These are phyloP conservation scores for Magnolia sinica DNA, from an alignment of 164 flowering plant species.

Conservation along the genomic window DNA sequence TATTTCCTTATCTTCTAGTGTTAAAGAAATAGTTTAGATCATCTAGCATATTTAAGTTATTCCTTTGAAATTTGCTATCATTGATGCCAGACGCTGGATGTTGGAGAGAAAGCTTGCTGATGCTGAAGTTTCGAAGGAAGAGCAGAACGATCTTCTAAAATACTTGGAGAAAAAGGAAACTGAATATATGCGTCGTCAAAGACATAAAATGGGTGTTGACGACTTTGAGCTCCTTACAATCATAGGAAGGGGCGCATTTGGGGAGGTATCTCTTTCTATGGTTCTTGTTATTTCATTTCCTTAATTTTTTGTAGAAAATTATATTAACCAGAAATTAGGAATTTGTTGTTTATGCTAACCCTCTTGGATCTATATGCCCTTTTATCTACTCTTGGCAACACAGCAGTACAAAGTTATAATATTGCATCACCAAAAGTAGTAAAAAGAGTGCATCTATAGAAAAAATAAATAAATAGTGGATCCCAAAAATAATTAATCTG, in stretches of 20 bases:
- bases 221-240: constrained; percentile 47
- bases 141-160: constrained; percentile 32
- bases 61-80: not conserved
- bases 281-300: not conserved
- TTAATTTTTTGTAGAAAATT: not conserved
- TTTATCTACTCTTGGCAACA: not conserved
- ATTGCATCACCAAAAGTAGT: not conserved
- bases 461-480: too few relatives aligned
- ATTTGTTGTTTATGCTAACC: not conserved
- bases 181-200: constrained; percentile 50
- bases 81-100: constrained; percentile 29
- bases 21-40: not conserved
- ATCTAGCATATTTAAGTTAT: not conserved
- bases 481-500: too few relatives aligned
- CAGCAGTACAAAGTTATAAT: not conserved
- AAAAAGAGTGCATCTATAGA: not conserved
- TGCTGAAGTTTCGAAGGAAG: constrained; percentile 39
- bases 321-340: not conserved
- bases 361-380: not conserved
- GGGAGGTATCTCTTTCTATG: constrained; percentile 30
- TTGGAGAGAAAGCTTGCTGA: constrained; percentile 43
- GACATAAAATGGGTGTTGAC: constrained; percentile 51
- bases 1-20: not conserved
- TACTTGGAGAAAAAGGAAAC: constrained; percentile 48
- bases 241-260: constrained; percentile 54